Evolutionary conservation across 257 asterid genomes (phyloP), one percentile per base, ranked within the genome.

Genomic region (Solanum peruvianum): DNA sequence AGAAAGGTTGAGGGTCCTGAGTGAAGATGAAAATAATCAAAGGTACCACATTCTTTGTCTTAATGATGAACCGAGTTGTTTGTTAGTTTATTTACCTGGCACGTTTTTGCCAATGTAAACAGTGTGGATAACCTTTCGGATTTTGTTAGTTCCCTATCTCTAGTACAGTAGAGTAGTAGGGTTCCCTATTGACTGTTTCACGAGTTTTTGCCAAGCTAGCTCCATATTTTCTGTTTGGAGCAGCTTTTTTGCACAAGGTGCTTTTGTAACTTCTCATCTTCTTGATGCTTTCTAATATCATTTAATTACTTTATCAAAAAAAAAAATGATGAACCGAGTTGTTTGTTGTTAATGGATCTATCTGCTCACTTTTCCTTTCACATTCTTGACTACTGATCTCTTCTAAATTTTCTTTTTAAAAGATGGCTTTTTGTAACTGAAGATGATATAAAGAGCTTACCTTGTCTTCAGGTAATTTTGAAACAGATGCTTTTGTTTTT

Each of bases 381-480:
- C 42, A 39, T 45, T 49, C 42, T 89, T 81, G 45, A 42, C 20
- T 7, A 31, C 31, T 81, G 44, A 49, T 87, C 58, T 81, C 84
- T n/a, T 84, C 81, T 72, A 78, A 44, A 39, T 80, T 27, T 77
- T 81, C 81, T 86, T 83, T 88, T 82, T 85, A 58, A 70, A 90
- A 97, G 99, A 88, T 94, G 96, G 98, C 98, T 97, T 83, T 93
- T 93, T 87, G 94, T 97, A 27, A 94, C 96, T 52, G 96, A 93
- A 92, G 98, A 97, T 73, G 99, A 97, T 89, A 95, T 94, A 82
- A 93, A 94, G 89, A 91, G 87, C 88, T 88, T 97, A 86, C 98
- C 99, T 73, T 93, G 94, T 92, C 93, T 97, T 89, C 96, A 95
- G 98, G 99, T 97, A 90, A 47, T 25, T 62, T n/a, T 58, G 29